Percentiles rank a stretch among this genome's conserved stretches.
Evolutionary conservation across 73 alveolate species (phyloP).

Genomic region (Blepharisma japonicum): DNA sequence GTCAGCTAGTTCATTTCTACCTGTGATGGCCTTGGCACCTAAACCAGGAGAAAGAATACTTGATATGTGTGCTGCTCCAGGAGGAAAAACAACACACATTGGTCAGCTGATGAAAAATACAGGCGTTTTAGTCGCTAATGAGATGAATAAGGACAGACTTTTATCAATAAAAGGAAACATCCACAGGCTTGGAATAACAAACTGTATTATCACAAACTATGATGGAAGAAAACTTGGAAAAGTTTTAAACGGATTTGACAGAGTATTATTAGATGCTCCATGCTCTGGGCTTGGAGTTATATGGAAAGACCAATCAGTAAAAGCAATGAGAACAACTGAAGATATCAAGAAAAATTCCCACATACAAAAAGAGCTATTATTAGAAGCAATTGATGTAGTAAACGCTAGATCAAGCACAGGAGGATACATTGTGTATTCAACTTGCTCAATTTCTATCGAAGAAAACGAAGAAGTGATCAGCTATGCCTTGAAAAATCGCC

Average conservation of each 20-base stretch:
- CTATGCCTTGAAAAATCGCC: conserved; percentile 90
- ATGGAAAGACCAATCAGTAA: conserved; percentile 96
- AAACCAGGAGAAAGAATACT: conserved; percentile 92
- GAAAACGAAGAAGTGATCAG: conserved; percentile 98
- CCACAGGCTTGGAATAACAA: conserved; percentile 96
- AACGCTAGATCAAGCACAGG: conserved; percentile 90
- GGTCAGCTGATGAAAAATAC: conserved; percentile 98
- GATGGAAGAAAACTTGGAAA: conserved; percentile 96
- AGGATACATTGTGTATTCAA: conserved; percentile 93
- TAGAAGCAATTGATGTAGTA: conserved; percentile 98
- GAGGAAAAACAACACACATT: conserved; percentile 97
- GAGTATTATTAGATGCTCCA: conserved; percentile 99
- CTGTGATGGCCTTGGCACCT: conserved; percentile 97
- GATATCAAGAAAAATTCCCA: conserved; percentile 94
- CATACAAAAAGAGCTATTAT: conserved; percentile 94
- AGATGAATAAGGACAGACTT: conserved; percentile 90
- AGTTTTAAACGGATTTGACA: conserved; percentile 87
- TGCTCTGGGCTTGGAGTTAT: conserved; percentile 99
- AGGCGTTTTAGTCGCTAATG: conserved; percentile 97
- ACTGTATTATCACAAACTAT: conserved; percentile 92
- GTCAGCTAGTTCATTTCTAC: conserved; percentile 97
- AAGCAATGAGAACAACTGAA: conserved; percentile 84
- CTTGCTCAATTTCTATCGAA: conserved; percentile 98
- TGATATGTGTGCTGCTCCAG: conserved; percentile 99
- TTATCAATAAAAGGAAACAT: conserved; percentile 61